Evolutionary conservation across 2,329 filamentous ascomycete species (phyloP).

Genomic region (Chaetomiaceae sp.): DNA sequence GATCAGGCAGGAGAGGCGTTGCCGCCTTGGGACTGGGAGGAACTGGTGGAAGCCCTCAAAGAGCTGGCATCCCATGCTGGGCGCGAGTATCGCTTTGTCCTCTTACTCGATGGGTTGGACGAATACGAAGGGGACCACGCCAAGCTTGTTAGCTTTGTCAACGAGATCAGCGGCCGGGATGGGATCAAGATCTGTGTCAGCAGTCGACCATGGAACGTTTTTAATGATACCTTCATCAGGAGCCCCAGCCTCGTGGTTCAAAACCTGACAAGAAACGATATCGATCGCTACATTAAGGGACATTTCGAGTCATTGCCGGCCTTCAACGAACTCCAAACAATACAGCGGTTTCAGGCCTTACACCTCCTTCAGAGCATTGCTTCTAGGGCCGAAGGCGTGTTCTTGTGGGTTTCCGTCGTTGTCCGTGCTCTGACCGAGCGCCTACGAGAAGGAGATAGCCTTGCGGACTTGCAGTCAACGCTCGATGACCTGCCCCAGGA

Average conservation of each 20-base stretch:
- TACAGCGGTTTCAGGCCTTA: conserved; percentile 1
- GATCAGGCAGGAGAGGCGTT: background rate
- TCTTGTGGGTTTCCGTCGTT: conserved; percentile 23
- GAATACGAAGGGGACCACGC: background rate
- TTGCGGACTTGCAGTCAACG: conserved; percentile 10
- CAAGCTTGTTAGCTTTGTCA: conserved; percentile 1
- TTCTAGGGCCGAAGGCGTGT: conserved; percentile 19
- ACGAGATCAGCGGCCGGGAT: background rate
- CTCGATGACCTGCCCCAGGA: conserved; percentile 1
- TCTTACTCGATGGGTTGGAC: conserved; percentile 10
- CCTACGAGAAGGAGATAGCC: conserved; percentile 9
- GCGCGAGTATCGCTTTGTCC: background rate
- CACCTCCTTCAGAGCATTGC: conserved; percentile 9
- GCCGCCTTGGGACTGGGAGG: background rate
- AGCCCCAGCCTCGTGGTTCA: conserved; percentile 5
- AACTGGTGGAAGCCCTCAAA: background rate
- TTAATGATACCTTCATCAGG: conserved; percentile 2
- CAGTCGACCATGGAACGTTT: conserved; percentile 10
- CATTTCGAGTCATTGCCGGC: background rate
- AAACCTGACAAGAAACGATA: conserved; percentile 2
- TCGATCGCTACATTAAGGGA: background rate
- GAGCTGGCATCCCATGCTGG: background rate
- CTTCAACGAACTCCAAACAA: conserved; percentile 1
- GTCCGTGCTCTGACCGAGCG: conserved; percentile 13
- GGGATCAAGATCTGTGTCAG: conserved; percentile 8